A percentile compares a stretch with the other conserved stretches of the same genome.
phyloP scores from a whole-genome alignment of 768 basidiomycete species.

The Lactarius tabidus region DNA sequence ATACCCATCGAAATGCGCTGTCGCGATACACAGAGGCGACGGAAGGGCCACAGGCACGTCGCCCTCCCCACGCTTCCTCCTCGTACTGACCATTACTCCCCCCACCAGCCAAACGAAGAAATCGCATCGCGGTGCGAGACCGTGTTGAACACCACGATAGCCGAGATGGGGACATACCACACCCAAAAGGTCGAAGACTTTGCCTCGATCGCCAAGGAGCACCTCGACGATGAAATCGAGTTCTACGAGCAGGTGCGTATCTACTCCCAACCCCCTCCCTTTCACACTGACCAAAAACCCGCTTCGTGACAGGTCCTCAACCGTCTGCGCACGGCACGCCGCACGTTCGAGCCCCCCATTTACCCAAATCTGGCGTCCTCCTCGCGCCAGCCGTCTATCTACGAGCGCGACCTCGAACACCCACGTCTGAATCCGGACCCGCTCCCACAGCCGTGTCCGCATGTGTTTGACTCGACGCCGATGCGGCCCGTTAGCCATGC shows the following conservation, averaged over 20 bases:
- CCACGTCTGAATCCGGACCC: slow-evolving; percentile 43
- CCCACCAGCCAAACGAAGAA: slow-evolving; percentile 56
- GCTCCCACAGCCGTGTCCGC: slow-evolving; percentile 72
- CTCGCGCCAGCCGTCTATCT: slow-evolving; percentile 64
- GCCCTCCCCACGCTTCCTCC: not conserved
- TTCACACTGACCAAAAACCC: not conserved
- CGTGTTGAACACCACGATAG: slow-evolving; percentile 82
- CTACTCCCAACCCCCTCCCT: not conserved
- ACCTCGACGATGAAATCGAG: slow-evolving; percentile 74
- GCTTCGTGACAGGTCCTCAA: slow-evolving; percentile 43
- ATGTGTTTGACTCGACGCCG: slow-evolving; percentile 71
- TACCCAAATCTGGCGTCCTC: slow-evolving; percentile 46
- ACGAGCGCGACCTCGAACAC: slow-evolving; percentile 67
- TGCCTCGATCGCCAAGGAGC: slow-evolving; percentile 50
- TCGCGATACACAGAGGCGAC: slow-evolving; percentile 59
- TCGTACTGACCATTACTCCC: not conserved
- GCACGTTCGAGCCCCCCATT: slow-evolving; percentile 46
- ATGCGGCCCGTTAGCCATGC: slow-evolving; percentile 74
- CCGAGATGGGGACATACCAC: slow-evolving; percentile 82
- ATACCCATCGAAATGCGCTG: slow-evolving; percentile 70
- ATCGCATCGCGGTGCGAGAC: slow-evolving; percentile 78
- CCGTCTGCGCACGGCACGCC: slow-evolving; percentile 55
- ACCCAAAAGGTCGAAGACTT: slow-evolving; percentile 72
- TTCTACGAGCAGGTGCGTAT: slow-evolving; percentile 61
- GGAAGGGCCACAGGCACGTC: slow-evolving; percentile 35